Evolutionary conservation across 768 basidiomycete genomes (phyloP).

Genomic region (Boletus vinaceobasis): DNA sequence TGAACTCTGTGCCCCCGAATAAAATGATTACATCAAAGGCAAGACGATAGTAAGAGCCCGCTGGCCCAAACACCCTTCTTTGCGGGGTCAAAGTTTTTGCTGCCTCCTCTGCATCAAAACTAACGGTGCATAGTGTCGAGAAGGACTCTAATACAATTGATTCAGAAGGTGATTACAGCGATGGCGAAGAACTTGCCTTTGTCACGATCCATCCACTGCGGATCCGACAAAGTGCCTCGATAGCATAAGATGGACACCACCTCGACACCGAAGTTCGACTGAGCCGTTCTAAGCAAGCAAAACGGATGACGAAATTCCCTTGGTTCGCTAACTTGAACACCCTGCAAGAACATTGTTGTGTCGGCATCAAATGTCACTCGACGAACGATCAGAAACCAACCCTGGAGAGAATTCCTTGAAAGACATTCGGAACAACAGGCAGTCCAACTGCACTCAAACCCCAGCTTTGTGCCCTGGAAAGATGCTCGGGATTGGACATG

Average conservation of each 20-base stretch:
- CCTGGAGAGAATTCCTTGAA: conserved; percentile 5
- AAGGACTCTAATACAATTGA: conserved; percentile 4
- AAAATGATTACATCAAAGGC: conserved; percentile 8
- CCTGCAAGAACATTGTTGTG: background rate
- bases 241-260: conserved; percentile 6
- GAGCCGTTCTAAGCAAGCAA: background rate
- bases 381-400: background rate
- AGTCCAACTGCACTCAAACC: background rate
- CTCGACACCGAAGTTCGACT: background rate
- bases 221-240: conserved; percentile 8
- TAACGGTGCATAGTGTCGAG: conserved; percentile 10
- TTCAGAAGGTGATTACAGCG: background rate
- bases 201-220: conserved; percentile 9
- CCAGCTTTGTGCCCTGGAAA: conserved; percentile 9
- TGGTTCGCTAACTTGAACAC: conserved; percentile 5
- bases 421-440: conserved; percentile 1
- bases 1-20: conserved; percentile 27
- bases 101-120: conserved; percentile 5
- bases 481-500: conserved; percentile 3
- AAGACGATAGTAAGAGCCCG: conserved; percentile 5
- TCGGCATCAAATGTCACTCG: background rate
- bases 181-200: background rate
- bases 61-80: background rate
- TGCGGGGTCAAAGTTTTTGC: background rate
- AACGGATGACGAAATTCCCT: conserved; percentile 18